Evolutionary conservation across 768 basidiomycete genomes (phyloP).

Genomic region (Paxillus rubicundulus): DNA sequence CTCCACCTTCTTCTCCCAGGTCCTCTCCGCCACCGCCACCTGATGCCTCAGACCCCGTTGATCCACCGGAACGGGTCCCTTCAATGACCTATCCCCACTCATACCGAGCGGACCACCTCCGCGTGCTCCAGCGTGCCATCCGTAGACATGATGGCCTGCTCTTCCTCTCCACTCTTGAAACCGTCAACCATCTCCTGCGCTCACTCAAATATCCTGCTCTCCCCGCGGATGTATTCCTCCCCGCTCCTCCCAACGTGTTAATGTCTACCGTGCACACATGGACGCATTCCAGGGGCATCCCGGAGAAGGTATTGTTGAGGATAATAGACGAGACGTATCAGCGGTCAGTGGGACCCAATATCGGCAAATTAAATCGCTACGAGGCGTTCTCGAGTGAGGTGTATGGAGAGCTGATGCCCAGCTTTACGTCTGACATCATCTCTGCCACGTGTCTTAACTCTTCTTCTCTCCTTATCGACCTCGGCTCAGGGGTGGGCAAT

Average conservation of each 20-base stretch:
- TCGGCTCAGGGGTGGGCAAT: conserved; percentile 86
- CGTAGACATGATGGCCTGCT: conserved; percentile 67
- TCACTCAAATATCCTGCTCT: conserved; percentile 63
- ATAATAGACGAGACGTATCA: conserved; percentile 92
- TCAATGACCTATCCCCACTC: conserved; percentile 21
- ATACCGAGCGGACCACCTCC: conserved; percentile 43
- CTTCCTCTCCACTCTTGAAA: conserved; percentile 60
- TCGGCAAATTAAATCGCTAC: conserved; percentile 78
- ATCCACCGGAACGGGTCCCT: conserved; percentile 29
- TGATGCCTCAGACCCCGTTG: conserved; percentile 29
- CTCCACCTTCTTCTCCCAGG: conserved; percentile 36
- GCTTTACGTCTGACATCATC: conserved; percentile 58
- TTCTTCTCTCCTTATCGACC: conserved; percentile 71
- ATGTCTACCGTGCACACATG: conserved; percentile 46
- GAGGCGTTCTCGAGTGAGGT: conserved; percentile 80
- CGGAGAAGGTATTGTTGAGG: conserved; percentile 64
- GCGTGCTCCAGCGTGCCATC: conserved; percentile 67
- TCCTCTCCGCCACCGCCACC: conserved; percentile 33
- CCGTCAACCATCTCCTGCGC: conserved; percentile 61
- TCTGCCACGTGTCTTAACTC: conserved; percentile 48
- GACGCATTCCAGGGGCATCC: conserved; percentile 47
- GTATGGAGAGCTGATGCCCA: conserved; percentile 88
- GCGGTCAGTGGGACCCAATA: conserved; percentile 86
- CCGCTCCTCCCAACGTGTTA: conserved; percentile 46
- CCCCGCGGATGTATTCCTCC: conserved; percentile 49